phyloP scores from a whole-genome alignment of 139 green algal species.

The Ettlia oleoabundans region DNA sequence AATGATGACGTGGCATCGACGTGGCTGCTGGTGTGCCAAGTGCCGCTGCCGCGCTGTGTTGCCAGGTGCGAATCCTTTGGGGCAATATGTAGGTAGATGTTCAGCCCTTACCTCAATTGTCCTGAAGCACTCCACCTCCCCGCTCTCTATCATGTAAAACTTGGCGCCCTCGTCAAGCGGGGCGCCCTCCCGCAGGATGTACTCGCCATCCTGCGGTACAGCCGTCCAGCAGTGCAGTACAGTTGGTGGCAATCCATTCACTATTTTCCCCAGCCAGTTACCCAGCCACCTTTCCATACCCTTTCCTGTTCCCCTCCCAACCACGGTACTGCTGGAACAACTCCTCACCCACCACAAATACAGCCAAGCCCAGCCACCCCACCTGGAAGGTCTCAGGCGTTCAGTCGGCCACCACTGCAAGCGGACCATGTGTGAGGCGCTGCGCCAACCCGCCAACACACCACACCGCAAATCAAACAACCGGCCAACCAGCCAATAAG shows the following conservation, averaged over 20 bases:
- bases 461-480: too few species aligned
- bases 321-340: too few species aligned
- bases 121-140: conserved; percentile 59
- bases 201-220: conserved; percentile 40
- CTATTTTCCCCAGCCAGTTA: background rate
- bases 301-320: background rate
- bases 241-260: background rate
- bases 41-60: too few species aligned
- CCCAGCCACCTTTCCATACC: background rate
- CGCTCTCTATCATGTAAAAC: conserved; percentile 69
- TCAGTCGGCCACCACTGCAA: conserved; percentile 65
- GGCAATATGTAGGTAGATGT: background rate
- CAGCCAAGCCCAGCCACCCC: background rate
- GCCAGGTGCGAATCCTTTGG: too few species aligned
- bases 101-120: conserved; percentile 45
- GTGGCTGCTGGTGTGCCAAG: too few species aligned
- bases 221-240: background rate
- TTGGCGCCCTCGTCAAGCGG: conserved; percentile 49
- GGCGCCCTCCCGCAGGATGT: conserved; percentile 58
- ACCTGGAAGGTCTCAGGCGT: conserved; percentile 53
- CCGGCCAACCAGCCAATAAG: background rate
- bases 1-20: too few species aligned
- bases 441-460: too few species aligned
- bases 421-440: conserved; percentile 43
- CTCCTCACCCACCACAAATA: background rate